Base-by-base conservation (phyloP, 345 rosid species). In the Sisymbrium altissimum region DNA sequence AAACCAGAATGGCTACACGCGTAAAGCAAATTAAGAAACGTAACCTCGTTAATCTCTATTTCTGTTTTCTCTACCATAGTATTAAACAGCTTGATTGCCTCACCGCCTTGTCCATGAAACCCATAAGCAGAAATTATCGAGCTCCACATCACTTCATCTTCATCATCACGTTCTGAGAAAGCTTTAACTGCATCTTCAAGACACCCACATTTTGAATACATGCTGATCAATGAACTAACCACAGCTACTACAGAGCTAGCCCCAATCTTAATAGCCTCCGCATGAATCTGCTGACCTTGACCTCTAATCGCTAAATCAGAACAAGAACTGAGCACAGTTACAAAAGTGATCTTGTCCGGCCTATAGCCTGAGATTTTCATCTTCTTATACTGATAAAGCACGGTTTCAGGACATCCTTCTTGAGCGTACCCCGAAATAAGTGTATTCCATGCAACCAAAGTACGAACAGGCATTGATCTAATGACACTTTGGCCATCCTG, bases 1-100 rank as follows among this genome's bases (percentile, higher is more conserved):
- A 90, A 29, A 68, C 97, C 94, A 72, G 84, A 81, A 71, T 88
- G 97, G 75, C 93, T 85, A 68, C 93, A 88, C n/a, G 97, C 90
- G 65, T 88, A 88, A 61, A 88, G 92, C 80, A 88, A 70, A 58
- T 87, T 85, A 19, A 90, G 77, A 81, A 90, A 88, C 30, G 92
- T 80, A 7, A 88, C 84, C 66, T 88, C 90, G 33, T 82, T 88
- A 3, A 82, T 77, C 75, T 69, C 86, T 57, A 82, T 23, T 11
- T 76, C 70, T 0, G 58, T 48, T 64, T 81, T 46, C 58, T 66
- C 71, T 72, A 50, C 86, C 92, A 86, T 90, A 44, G 43, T 71
- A 49, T 81, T 77, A 79, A 88, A 90, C 84, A 90, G 74, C 44
- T 78, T 56, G 44, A 88, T 75, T 7, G 91, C 94, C 71, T 86